phyloP scores from a whole-genome alignment of 768 basidiomycete species.

The Russula lepida region DNA sequence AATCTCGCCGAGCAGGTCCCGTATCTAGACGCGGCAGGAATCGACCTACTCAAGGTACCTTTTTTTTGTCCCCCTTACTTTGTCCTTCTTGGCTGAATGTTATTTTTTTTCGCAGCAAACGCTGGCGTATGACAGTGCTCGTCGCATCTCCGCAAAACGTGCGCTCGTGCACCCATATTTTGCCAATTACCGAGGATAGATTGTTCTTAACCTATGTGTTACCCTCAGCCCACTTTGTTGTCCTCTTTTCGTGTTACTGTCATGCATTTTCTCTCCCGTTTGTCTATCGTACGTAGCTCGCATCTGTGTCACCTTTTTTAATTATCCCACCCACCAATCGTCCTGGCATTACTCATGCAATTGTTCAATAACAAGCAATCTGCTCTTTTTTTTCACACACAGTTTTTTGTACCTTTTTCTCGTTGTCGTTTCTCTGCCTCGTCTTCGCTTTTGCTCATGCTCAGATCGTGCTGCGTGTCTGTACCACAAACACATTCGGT shows the following conservation, averaged over 20 bases:
- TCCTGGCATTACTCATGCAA: conserved; percentile 18
- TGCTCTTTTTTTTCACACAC: not conserved
- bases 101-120: conserved; percentile 23
- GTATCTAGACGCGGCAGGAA: conserved; percentile 64
- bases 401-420: not conserved
- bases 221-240: not conserved
- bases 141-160: conserved; percentile 82
- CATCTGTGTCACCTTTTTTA: conserved; percentile 17
- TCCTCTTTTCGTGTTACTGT: not conserved
- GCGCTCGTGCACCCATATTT: conserved; percentile 44
- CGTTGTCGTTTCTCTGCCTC: not conserved
- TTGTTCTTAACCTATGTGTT: not conserved
- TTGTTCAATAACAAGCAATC: conserved; percentile 18
- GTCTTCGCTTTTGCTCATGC: not conserved
- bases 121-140: conserved; percentile 81
- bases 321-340: conserved; percentile 8
- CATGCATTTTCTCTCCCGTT: conserved; percentile 10
- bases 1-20: conserved; percentile 62
- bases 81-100: not conserved
- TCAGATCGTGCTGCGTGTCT: conserved; percentile 1
- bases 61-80: too few species aligned
- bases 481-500: not conserved
- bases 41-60: conserved; percentile 67
- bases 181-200: conserved; percentile 35
- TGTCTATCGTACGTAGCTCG: conserved; percentile 15